Evolutionary conservation across 306 rosid species (phyloP), one percentile per base, ranked within the genome.

Genomic region (Macrotyloma uniflorum): DNA sequence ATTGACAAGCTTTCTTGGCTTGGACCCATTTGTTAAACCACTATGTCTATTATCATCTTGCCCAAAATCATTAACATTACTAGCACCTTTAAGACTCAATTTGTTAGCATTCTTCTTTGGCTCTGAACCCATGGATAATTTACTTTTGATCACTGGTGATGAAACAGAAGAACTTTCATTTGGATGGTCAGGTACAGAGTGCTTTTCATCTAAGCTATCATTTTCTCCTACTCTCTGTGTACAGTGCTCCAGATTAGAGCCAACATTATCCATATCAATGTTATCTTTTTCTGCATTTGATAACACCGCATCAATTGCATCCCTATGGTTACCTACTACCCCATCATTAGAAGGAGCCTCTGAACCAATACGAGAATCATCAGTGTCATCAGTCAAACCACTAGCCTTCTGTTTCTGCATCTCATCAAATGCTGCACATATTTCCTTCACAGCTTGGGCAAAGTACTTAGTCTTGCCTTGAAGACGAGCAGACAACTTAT

Each of bases 401-500:
- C 93, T 75, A 43, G 85, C 78, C 54, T 83, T 90, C 79, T 83
- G 91, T 66, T 81, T 88, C 83, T 88, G 85, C 15, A 85, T 79
- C 84, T 90, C 96, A 76, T 96, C 97, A 87, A 96, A 96, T 24
- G 87, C 97, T 70, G 83, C 84, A 63, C 93, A 93, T 36, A 96
- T 96, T 84, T 93, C 96, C 86, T 90, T 87, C 88, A 96, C 96
- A 40, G 99, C 99, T 83, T 93, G 97, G 65, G 94, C 8, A 76
- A 96, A 96, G 76, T 59, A 67, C 86, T 86, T 96, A 35, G 98
- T 64, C 88, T 89, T 96, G 73, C 90, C 90, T 9, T 90, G 97
- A 86, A 85, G 69, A 75, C 97, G 89, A 78, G 91, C 77, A 75
- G 89, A 84, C 80, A 96, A 76, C 78, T 91, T 96, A 72, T 50